A percentile compares a stretch with the other conserved stretches of the same genome.
These are phyloP conservation scores for Cyberlindnera galapagoensis DNA, from an alignment of 805 yeast species.

Conservation along the genomic window DNA sequence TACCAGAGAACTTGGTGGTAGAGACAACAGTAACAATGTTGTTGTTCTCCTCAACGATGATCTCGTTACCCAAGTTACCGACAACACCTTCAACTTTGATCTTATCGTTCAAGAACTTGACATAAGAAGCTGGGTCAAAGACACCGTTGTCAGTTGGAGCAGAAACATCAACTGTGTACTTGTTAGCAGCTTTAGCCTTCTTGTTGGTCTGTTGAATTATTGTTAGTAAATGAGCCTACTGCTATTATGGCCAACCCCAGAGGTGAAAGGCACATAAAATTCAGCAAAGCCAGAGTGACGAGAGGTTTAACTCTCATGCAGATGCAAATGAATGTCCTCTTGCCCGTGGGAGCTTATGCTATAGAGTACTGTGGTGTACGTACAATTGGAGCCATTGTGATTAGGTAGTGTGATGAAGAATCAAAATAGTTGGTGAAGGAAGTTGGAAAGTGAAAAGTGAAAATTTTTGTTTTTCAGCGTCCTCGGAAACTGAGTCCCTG, in stretches of 20 bases:
- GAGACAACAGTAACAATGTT: slow-evolving; percentile 84
- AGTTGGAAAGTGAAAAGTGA: slow-evolving; percentile 3
- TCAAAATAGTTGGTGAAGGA: background rate
- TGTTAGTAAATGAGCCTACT: slow-evolving; percentile 62
- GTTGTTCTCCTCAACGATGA: slow-evolving; percentile 85
- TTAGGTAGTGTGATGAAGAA: background rate
- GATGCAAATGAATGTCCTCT: background rate
- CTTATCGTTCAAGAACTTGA: slow-evolving; percentile 97
- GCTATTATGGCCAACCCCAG: slow-evolving; percentile 33
- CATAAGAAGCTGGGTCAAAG: slow-evolving; percentile 95
- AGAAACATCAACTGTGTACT: slow-evolving; percentile 91
- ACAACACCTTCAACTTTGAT: slow-evolving; percentile 96
- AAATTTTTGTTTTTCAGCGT: slow-evolving; percentile 5
- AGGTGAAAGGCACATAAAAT: slow-evolving; percentile 26
- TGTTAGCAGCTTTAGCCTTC: slow-evolving; percentile 77
- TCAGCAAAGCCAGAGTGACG: slow-evolving; percentile 23
- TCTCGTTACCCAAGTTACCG: slow-evolving; percentile 95
- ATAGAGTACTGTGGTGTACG: slow-evolving; percentile 32
- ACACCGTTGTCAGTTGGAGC: slow-evolving; percentile 98
- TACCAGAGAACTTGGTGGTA: slow-evolving; percentile 96
- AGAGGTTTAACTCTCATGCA: slow-evolving; percentile 1
- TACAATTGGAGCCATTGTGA: slow-evolving; percentile 88
- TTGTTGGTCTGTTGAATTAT: slow-evolving; percentile 56
- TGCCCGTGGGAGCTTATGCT: background rate
- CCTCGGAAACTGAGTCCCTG: too few species aligned